Conservation (phyloP, 1,284 basidiomycete genomes). For the Microbotryum lychnidis-dioicae region DNA sequence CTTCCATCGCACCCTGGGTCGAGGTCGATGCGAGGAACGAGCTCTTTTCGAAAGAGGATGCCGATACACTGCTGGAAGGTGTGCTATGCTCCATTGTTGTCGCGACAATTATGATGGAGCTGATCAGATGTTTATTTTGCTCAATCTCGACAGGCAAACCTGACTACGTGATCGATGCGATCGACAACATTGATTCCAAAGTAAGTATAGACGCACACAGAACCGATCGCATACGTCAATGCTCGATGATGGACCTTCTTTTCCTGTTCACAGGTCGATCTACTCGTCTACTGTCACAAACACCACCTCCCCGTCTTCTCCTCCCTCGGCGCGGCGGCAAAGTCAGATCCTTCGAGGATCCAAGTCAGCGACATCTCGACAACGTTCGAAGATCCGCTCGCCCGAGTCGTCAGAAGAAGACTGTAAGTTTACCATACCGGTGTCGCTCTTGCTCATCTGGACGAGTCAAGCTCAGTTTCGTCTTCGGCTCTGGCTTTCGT, state of each 20-base stretch:
- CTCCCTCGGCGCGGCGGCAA: conserved; percentile 96
- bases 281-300: conserved; percentile 72
- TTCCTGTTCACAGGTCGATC: conserved; percentile 50
- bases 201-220: conserved; percentile 24
- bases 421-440: not conserved
- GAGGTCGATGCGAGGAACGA: conserved; percentile 74
- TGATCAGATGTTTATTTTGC: conserved; percentile 11
- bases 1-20: conserved; percentile 58
- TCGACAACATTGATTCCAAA: conserved; percentile 95
- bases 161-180: conserved; percentile 57
- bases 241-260: no score
- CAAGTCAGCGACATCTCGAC: conserved; percentile 89
- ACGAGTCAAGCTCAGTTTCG: not conserved
- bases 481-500: not conserved
- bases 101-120: conserved; percentile 27
- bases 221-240: not conserved
- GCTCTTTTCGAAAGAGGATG: conserved; percentile 65
- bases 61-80: conserved; percentile 57
- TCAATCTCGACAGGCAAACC: conserved; percentile 11
- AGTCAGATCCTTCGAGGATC: conserved; percentile 85
- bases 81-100: conserved; percentile 37
- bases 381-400: conserved; percentile 91
- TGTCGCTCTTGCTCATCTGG: no score
- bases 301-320: conserved; percentile 79
- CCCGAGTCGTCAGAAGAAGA: conserved; percentile 69